Percentiles rank a stretch among this genome's conserved stretches.
phyloP scores from a whole-genome alignment of 2,329 filamentous ascomycete genomes.

The Fusarium nisikadoi region DNA sequence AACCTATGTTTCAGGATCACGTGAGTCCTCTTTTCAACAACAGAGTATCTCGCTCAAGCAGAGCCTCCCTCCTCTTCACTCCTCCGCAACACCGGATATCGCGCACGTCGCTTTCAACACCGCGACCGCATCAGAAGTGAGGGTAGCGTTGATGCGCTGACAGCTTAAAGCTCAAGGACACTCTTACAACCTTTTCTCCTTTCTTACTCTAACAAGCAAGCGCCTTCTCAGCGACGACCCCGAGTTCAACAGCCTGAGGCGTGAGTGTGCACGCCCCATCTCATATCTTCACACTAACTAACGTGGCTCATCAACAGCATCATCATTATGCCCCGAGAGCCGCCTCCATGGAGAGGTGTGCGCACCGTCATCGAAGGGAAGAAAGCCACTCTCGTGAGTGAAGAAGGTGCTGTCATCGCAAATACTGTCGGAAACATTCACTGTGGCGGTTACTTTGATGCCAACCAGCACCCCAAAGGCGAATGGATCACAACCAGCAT shows the following conservation, averaged over 20 bases:
- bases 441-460: too few species aligned
- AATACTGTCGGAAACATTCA: too few species aligned
- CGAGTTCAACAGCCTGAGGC: fast-evolving
- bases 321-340: background rate
- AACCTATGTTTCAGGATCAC: background rate
- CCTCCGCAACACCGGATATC: fast-evolving
- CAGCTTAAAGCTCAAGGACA: fast-evolving
- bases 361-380: fast-evolving
- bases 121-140: fast-evolving
- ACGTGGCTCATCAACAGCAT: background rate
- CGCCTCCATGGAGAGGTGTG: fast-evolving
- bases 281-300: fast-evolving
- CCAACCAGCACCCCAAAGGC: too few species aligned
- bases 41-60: background rate
- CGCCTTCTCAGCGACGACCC: fast-evolving
- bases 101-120: fast-evolving
- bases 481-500: too few species aligned
- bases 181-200: fast-evolving
- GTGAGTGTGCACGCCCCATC: fast-evolving
- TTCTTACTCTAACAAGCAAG: fast-evolving
- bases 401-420: too few species aligned
- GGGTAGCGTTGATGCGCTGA: fast-evolving
- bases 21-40: background rate
- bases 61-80: fast-evolving
- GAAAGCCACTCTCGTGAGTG: background rate